These are phyloP conservation scores for Trichoderma gracile DNA, from an alignment of 2,329 filamentous ascomycete species.

Conservation along the genomic window DNA sequence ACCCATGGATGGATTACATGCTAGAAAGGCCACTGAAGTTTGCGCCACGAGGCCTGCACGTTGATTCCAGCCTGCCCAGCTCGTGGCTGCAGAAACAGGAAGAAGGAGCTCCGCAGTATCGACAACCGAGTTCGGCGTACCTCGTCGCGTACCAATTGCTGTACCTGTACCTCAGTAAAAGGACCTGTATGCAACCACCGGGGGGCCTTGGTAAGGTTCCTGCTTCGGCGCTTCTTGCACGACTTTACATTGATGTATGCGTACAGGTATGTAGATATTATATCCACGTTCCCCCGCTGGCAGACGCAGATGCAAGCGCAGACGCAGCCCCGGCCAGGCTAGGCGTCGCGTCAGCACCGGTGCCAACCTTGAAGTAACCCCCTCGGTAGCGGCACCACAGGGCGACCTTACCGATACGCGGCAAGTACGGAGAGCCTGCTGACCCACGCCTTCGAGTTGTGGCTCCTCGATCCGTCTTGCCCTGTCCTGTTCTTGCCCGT, in stretches of 20 bases:
- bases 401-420: conserved; percentile 10
- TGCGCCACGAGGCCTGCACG: conserved; percentile 14
- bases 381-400: conserved; percentile 5
- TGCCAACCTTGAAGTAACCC: neutral
- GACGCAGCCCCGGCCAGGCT: neutral
- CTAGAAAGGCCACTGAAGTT: conserved; percentile 18
- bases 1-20: no score
- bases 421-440: conserved; percentile 24
- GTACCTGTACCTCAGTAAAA: neutral
- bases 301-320: neutral
- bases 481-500: neutral
- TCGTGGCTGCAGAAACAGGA: conserved; percentile 14
- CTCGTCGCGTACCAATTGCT: no score
- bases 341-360: conserved; percentile 4
- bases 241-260: no score
- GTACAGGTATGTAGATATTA: no score
- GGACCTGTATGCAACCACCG: neutral
- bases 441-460: conserved; percentile 1
- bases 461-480: conserved; percentile 18
- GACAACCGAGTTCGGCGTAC: neutral
- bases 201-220: no score
- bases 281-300: no score
- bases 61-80: neutral
- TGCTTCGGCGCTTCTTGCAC: no score
- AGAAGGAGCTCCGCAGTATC: neutral